Percentiles rank a stretch among this genome's conserved stretches.
phyloP scores from a whole-genome alignment of 2,329 filamentous ascomycete species.

The Mycogone perniciosa region DNA sequence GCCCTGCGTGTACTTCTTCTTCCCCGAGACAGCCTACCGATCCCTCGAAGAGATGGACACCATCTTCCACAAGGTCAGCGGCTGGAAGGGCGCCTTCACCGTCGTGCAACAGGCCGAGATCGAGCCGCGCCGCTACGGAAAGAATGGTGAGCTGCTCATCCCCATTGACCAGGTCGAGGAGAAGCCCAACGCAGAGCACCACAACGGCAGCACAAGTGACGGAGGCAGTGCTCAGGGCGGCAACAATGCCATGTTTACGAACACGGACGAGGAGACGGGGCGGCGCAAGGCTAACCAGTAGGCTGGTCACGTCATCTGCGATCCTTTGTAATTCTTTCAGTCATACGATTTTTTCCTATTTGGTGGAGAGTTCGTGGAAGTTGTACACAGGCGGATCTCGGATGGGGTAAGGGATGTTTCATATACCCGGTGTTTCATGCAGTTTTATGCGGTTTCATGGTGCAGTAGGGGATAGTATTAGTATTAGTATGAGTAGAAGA shows the following conservation, averaged over 20 bases:
- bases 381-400: too few species aligned
- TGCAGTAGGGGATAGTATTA: neutral
- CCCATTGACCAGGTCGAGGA: conserved; percentile 37
- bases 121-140: conserved; percentile 51
- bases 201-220: conserved; percentile 23
- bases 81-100: conserved; percentile 29
- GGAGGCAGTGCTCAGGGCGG: conserved; percentile 13
- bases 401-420: neutral
- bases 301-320: too few species aligned
- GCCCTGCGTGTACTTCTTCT: conserved; percentile 54
- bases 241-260: conserved; percentile 24
- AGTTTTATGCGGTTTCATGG: neutral
- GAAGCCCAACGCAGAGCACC: conserved; percentile 24
- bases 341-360: neutral
- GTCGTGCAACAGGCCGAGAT: conserved; percentile 34
- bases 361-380: neutral
- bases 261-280: conserved; percentile 30
- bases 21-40: conserved; percentile 58
- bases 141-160: conserved; percentile 52
- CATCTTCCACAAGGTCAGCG: conserved; percentile 54
- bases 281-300: conserved; percentile 19
- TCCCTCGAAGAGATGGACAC: conserved; percentile 61
- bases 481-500: too few species aligned
- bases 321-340: neutral
- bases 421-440: conserved; percentile 1